A percentile compares a stretch with the other conserved stretches of the same genome.
Evolutionary conservation across 164 flowering plant species (phyloP).

Genomic region (Berberis thunbergii): DNA sequence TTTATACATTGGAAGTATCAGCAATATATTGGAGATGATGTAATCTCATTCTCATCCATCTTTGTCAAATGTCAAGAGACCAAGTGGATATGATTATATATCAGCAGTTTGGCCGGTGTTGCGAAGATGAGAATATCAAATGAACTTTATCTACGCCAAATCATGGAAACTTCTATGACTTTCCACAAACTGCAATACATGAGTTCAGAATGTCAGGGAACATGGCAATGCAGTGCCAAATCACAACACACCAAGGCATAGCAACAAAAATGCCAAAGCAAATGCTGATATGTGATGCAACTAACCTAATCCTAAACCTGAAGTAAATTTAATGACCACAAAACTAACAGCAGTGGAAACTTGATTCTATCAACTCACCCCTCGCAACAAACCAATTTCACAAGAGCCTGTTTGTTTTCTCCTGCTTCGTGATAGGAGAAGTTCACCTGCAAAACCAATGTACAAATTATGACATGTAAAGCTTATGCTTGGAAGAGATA

Average conservation of each 20-base stretch:
- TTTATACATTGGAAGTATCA: no score
- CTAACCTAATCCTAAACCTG: neutral
- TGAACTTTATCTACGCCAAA: no score
- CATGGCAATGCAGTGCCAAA: no score
- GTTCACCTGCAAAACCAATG: slow-evolving; percentile 52
- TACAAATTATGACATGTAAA: slow-evolving; percentile 4
- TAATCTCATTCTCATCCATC: no score
- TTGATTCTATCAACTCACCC: slow-evolving; percentile 30
- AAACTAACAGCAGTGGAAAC: neutral
- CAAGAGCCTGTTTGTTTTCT: slow-evolving; percentile 92
- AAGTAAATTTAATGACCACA: neutral
- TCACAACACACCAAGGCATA: neutral
- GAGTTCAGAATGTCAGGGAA: no score
- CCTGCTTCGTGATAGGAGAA: slow-evolving; percentile 92
- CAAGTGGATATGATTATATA: no score
- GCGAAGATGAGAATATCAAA: no score
- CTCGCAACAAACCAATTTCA: slow-evolving; percentile 75
- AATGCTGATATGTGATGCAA: neutral
- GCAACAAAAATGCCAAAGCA: neutral
- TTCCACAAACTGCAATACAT: no score
- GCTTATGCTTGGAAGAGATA: slow-evolving; percentile 3
- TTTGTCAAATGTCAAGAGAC: no score
- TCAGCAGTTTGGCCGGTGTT: no score
- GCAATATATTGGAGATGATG: no score
- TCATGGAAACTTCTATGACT: no score